Conservation (phyloP, 257 asterid genomes). For the Salvia hispanica region DNA sequence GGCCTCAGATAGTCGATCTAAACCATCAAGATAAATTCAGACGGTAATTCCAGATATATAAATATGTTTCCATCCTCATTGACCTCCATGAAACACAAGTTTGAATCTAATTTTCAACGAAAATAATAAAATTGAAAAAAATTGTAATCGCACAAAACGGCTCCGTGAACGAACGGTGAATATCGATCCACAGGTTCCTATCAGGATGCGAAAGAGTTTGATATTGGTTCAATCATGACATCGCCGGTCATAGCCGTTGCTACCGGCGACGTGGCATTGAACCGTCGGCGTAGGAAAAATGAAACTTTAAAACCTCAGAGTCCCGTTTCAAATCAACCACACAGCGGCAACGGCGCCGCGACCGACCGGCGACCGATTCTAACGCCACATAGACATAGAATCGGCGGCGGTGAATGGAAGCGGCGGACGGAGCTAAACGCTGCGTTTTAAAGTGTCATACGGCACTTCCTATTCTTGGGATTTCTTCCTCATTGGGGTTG, state of each 20-base stretch:
- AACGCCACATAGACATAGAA: conserved; percentile 32
- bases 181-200: conserved; percentile 64
- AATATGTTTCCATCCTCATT: too few relatives aligned
- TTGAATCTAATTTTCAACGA: neutral
- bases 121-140: neutral
- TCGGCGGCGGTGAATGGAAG: conserved; percentile 50
- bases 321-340: conserved; percentile 78
- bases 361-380: conserved; percentile 49
- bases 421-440: conserved; percentile 29
- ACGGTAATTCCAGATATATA: too few relatives aligned
- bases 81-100: too few relatives aligned
- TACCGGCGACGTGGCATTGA: conserved; percentile 68
- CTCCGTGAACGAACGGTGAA: conserved; percentile 46
- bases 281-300: neutral
- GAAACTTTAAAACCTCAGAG: conserved; percentile 50
- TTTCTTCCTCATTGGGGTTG: conserved; percentile 60
- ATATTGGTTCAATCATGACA: conserved; percentile 61
- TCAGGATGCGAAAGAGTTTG: conserved; percentile 53
- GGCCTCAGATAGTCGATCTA: too few relatives aligned
- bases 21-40: too few relatives aligned
- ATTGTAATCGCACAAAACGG: conserved; percentile 78
- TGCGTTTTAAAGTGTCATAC: conserved; percentile 71
- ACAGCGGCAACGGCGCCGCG: conserved; percentile 37
- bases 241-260: conserved; percentile 51
- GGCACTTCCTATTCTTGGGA: conserved; percentile 93